Conservation (phyloP, 306 rosid species). For the Abrus precatorius region DNA sequence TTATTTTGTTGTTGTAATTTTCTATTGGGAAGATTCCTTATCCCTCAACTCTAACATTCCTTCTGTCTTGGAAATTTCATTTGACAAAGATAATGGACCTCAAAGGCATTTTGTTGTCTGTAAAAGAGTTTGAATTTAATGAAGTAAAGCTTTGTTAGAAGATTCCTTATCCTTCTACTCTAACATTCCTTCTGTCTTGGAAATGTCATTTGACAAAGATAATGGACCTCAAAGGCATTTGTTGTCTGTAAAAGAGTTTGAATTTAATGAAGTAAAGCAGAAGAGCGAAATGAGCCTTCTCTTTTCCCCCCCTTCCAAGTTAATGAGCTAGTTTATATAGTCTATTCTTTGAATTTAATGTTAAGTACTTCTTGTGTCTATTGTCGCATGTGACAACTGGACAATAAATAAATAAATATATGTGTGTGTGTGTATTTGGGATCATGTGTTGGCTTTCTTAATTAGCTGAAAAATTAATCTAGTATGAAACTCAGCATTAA, state of each 20-base stretch:
- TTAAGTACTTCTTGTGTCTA: background rate
- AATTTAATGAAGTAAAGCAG: constrained; percentile 27
- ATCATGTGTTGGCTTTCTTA: background rate
- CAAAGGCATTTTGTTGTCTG: constrained; percentile 15
- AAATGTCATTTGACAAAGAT: constrained; percentile 27
- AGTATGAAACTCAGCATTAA: constrained; percentile 2
- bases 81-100: constrained; percentile 1
- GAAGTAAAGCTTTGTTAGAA: constrained; percentile 14
- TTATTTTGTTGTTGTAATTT: background rate
- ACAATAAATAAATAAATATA: background rate
- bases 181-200: background rate
- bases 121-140: constrained; percentile 30
- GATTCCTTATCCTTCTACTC: background rate
- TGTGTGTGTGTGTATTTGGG: background rate
- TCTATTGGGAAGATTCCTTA: constrained; percentile 6
- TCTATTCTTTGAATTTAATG: background rate
- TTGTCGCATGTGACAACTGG: background rate
- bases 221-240: background rate
- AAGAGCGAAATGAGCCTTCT: constrained; percentile 1
- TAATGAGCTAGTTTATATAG: background rate
- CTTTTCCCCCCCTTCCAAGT: constrained; percentile 1
- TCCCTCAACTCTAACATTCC: background rate
- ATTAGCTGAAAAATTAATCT: background rate
- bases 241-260: constrained; percentile 30
- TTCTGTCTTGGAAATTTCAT: constrained; percentile 27